Base-by-base conservation (phyloP, 176 grass and related monocot species). In the Secale cereale region DNA sequence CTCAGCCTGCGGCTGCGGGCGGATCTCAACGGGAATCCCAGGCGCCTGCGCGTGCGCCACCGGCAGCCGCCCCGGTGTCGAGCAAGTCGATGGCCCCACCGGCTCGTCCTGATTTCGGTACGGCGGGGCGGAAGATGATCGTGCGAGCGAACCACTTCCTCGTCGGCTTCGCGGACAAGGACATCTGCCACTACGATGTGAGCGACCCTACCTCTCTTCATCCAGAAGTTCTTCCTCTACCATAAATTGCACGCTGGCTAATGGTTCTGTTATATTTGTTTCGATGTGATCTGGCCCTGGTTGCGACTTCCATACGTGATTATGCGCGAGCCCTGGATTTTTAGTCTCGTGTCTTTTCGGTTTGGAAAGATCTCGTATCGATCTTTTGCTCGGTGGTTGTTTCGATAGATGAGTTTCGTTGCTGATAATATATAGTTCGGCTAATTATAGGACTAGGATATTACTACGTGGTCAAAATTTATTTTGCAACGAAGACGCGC, bases 131-230 rank as follows among this genome's bases (percentile, higher is more conserved):
- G n/a, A 76, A 0, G 59, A 28, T 89, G 6, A 0, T 79, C 3
- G 83, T 94, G 0, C 74, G 62, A 13, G 94, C 94, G 1, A 97
- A 97, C 72, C 94, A 97, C 37, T 97, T 94, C 77, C 78, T 84
- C 5, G 94, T 83, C 0, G 2, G 59, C 7, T 22, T 94, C 2
- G 68, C 83, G 17, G 73, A 85, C 26, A 78, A 83, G 29, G 90
- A 87, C 68, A 43, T 92, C 19, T 92, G 50, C 69, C 94, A 90
- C n/a, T 97, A 97, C 39, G 86, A 97, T 28, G 94, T 97, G 74
- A 94, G 87, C 54, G 14, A 26, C 28, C 23, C 31, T 59, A 19
- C 10, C 6, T 7, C 45, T 32, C 10, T 20, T 45, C 10, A 57
- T 73, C 33, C 27, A 25, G 27, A 12, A 63, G 7, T 19, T 39